phyloP scores from a whole-genome alignment of 371 early-diverging fungal genomes.

The Apophysomyces trapeziformis region DNA sequence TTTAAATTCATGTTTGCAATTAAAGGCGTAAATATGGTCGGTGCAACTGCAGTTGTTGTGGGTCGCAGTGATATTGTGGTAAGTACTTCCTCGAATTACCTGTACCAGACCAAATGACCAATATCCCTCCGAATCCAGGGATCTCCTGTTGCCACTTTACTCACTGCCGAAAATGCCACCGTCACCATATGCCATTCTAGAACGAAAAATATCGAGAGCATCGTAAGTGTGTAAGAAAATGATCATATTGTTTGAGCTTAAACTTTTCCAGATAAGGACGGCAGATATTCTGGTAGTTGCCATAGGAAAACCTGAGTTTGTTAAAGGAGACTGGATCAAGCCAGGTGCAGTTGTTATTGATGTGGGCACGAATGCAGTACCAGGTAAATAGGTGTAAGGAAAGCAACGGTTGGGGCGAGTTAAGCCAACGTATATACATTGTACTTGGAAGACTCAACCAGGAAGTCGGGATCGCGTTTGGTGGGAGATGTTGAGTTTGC shows the following conservation, averaged over 20 bases:
- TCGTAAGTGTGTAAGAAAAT: slow-evolving; percentile 48
- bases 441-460: slow-evolving; percentile 65
- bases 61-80: slow-evolving; percentile 93
- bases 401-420: background rate
- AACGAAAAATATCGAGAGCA: slow-evolving; percentile 72
- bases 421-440: background rate
- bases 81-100: slow-evolving; percentile 1
- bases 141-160: slow-evolving; percentile 83
- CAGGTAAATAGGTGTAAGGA: slow-evolving; percentile 40
- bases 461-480: slow-evolving; percentile 86
- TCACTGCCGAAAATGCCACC: slow-evolving; percentile 82
- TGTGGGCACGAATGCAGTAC: slow-evolving; percentile 91
- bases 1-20: too few species aligned
- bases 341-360: slow-evolving; percentile 92
- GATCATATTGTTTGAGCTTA: background rate
- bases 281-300: slow-evolving; percentile 94
- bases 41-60: slow-evolving; percentile 86
- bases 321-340: slow-evolving; percentile 92
- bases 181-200: slow-evolving; percentile 92
- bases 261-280: slow-evolving; percentile 45
- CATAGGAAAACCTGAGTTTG: slow-evolving; percentile 76
- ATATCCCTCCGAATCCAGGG: slow-evolving; percentile 51
- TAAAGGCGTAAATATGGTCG: slow-evolving; percentile 57
- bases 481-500: slow-evolving; percentile 94
- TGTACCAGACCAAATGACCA: background rate